Percentiles rank a stretch among this genome's conserved stretches.
phyloP scores from a whole-genome alignment of 768 basidiomycete species.

The Crepidotus variabilis region DNA sequence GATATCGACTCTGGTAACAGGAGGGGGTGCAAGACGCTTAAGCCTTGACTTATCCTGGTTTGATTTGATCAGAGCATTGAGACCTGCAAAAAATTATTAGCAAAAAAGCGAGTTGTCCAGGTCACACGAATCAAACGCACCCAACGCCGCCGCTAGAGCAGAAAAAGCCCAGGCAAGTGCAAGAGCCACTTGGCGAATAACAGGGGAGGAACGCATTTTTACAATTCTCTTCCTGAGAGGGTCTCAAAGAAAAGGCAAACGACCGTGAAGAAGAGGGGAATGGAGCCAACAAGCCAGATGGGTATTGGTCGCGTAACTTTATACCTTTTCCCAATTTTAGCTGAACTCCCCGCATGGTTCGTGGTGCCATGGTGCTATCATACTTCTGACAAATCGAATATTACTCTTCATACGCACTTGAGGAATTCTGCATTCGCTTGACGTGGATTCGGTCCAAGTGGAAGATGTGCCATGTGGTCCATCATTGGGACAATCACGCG shows the following conservation, averaged over 20 bases:
- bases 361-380: background rate
- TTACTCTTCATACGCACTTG: background rate
- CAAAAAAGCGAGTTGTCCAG: no score
- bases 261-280: background rate
- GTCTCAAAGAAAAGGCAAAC: background rate
- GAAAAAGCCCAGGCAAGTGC: slow-evolving; percentile 17
- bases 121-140: slow-evolving; percentile 1
- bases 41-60: slow-evolving; percentile 32
- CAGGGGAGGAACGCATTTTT: background rate
- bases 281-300: background rate
- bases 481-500: background rate
- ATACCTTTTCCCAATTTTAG: background rate
- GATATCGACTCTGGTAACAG: slow-evolving; percentile 31
- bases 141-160: slow-evolving; percentile 15
- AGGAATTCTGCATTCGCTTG: background rate
- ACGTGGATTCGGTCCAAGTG: background rate
- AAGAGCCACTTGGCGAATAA: slow-evolving; percentile 6
- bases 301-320: background rate
- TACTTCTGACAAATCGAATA: background rate
- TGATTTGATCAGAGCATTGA: slow-evolving; percentile 40
- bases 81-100: slow-evolving; percentile 19
- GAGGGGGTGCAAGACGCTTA: slow-evolving; percentile 22
- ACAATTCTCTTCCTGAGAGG: background rate
- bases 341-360: background rate
- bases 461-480: background rate